Percentiles rank a stretch among this genome's conserved stretches.
phyloP scores from a whole-genome alignment of 2,329 filamentous ascomycete genomes.

The Epichloe sibirici region DNA sequence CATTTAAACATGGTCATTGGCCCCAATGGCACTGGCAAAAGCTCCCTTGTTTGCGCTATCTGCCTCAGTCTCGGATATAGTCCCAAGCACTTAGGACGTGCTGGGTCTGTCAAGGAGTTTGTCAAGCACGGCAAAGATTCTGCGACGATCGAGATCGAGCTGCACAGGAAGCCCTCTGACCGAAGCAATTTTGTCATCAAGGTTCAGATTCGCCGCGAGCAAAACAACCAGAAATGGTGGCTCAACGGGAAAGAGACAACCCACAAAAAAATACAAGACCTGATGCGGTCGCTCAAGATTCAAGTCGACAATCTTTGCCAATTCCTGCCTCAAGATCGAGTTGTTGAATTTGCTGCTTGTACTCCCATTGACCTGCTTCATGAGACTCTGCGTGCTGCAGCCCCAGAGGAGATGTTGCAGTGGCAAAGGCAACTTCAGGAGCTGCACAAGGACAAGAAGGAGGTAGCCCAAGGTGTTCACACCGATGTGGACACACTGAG shows the following conservation, averaged over 20 bases:
- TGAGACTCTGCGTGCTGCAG: conserved; percentile 81
- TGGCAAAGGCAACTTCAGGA: conserved; percentile 67
- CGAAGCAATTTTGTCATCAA: conserved; percentile 59
- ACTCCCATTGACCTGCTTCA: conserved; percentile 69
- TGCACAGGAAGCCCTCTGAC: conserved; percentile 51
- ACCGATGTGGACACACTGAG: conserved; percentile 50
- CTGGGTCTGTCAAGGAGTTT: conserved; percentile 75
- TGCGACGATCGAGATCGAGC: conserved; percentile 81
- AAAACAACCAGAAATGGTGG: conserved; percentile 69
- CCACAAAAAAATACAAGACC: conserved; percentile 51
- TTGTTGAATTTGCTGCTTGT: conserved; percentile 82
- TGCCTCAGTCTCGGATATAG: conserved; percentile 83
- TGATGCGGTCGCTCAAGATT: conserved; percentile 66
- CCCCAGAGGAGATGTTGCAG: conserved; percentile 64
- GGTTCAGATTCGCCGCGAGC: conserved; percentile 67
- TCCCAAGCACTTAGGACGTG: conserved; percentile 71
- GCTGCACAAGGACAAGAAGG: conserved; percentile 56
- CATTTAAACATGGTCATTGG: conserved; percentile 98
- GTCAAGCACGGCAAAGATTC: conserved; percentile 77
- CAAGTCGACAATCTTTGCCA: conserved; percentile 98
- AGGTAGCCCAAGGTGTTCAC: conserved; percentile 43
- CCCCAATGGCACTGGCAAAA: conserved; percentile 97
- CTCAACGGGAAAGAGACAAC: conserved; percentile 54
- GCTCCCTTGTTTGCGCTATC: conserved; percentile 91
- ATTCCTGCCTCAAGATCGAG: conserved; percentile 90